Base-by-base conservation (phyloP, 306 rosid genomes). In the Sophora flavescens region DNA sequence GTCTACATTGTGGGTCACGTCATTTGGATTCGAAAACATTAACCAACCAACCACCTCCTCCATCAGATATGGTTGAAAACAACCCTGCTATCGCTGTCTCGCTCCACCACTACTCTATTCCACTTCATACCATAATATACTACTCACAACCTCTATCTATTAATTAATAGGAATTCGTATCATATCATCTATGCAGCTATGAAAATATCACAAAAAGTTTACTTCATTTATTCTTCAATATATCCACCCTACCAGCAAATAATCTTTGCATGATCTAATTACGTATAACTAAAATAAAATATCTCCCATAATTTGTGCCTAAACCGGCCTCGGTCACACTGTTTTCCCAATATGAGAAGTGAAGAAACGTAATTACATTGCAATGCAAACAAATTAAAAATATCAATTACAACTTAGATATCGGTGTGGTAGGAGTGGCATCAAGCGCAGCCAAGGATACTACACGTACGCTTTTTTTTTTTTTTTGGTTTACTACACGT, bases 41-140 rank as follows among this genome's bases (percentile, higher is more conserved):
- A 38, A 64, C 35, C 64, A 63, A 32, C 38, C 68, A 82, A 35
- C 66, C 74, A 15, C 45, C 16, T 38, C 26, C 28, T 26, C 52
- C 54, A 11, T 36, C 54, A 22, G 68, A 82, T 86, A 62, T 79
- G 83, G 70, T 61, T n/a, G 41, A 16, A 68, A 57, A 71, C 54
- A 35, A 35, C 14, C 17, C 36, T 54, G 63, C 1, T 50, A 53
- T 70, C 71, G 4, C 38, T 32, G 11, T 72, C 66, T 22, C 51
- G 65, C 8, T 28, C 33, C 50, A 7, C 22, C 50, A 8, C 10
- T 15, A 8, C 10, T 15, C 54, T 38, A 47, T 45, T 54, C 39
- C 50, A n/a, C 15, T 54, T 76, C n/a, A 2, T 41, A 26, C 65
- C 17, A 11, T 65, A 56, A 72, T 59, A 8, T 39, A 63, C 72